phyloP scores from a whole-genome alignment of 2,329 filamentous ascomycete genomes.

The Ceratocystis ficicola region DNA sequence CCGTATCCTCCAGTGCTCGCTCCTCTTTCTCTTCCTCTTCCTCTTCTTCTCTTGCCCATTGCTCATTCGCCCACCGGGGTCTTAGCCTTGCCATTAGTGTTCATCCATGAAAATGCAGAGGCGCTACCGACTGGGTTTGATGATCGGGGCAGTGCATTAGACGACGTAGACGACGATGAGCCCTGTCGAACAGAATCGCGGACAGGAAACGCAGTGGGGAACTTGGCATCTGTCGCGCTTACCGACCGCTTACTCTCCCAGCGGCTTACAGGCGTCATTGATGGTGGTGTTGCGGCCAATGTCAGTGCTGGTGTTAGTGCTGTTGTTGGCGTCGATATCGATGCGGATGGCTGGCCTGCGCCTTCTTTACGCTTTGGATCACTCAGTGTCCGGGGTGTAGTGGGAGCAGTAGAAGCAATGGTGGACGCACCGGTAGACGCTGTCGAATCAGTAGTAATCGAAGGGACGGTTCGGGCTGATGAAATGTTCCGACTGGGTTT shows the following conservation, averaged over 20 bases:
- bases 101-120: slow-evolving; percentile 90
- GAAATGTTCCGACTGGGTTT: slow-evolving; percentile 60
- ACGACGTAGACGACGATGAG: slow-evolving; percentile 27
- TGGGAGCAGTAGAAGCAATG: slow-evolving; percentile 25
- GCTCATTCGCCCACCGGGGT: slow-evolving; percentile 14
- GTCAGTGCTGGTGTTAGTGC: neutral
- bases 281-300: slow-evolving; percentile 5
- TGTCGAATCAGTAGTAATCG: neutral
- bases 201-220: slow-evolving; percentile 30
- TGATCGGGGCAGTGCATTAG: slow-evolving; percentile 38
- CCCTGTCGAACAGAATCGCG: slow-evolving; percentile 43
- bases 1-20: neutral
- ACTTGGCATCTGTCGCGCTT: slow-evolving; percentile 17
- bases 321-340: neutral
- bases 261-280: slow-evolving; percentile 6
- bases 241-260: slow-evolving; percentile 24
- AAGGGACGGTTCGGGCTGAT: slow-evolving; percentile 33
- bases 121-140: slow-evolving; percentile 83
- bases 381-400: slow-evolving; percentile 25
- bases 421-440: neutral
- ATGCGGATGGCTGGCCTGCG: neutral
- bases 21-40: neutral
- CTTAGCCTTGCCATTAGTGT: slow-evolving; percentile 38
- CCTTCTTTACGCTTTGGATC: slow-evolving; percentile 31
- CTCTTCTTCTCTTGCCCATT: neutral